Percentiles rank a stretch among this genome's conserved stretches.
Evolutionary conservation across 2,329 filamentous ascomycete genomes (phyloP).

Genomic region (Trichothecium roseum): DNA sequence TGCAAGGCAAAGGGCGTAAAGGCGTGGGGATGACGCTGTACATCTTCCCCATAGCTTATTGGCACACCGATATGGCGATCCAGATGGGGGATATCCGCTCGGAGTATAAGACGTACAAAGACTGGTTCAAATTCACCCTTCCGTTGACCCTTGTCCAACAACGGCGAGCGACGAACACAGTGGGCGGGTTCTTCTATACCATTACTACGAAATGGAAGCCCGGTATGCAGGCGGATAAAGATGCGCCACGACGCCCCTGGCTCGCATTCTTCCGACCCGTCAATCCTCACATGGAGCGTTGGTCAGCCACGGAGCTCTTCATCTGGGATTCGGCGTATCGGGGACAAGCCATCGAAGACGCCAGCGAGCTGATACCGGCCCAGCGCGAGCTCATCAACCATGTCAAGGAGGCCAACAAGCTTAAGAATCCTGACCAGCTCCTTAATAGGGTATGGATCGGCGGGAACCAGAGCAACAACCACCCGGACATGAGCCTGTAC

Average conservation of each 20-base stretch:
- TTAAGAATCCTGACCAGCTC: conserved; percentile 19
- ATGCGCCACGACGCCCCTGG: conserved; percentile 35
- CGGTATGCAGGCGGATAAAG: conserved; percentile 7
- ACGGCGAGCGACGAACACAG: conserved; percentile 16
- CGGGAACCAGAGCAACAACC: conserved; percentile 8
- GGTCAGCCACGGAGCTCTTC: conserved; percentile 32
- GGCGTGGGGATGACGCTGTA: conserved; percentile 1
- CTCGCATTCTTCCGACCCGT: conserved; percentile 35
- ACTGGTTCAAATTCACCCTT: conserved; percentile 15
- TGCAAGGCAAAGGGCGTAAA: too few species aligned
- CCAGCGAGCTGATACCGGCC: conserved; percentile 29
- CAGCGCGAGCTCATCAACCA: conserved; percentile 33
- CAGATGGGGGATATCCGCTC: conserved; percentile 11
- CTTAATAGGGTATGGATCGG: conserved; percentile 37
- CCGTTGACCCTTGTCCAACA: not conserved
- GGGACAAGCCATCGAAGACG: conserved; percentile 13
- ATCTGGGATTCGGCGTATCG: conserved; percentile 39
- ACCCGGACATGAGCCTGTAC: conserved; percentile 7
- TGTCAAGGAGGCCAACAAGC: conserved; percentile 17
- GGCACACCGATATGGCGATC: conserved; percentile 13
- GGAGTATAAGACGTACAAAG: conserved; percentile 10
- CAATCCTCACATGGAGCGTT: conserved; percentile 22
- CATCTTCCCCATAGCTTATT: conserved; percentile 32
- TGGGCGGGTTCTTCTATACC: conserved; percentile 39
- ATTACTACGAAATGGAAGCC: conserved; percentile 26